Base-by-base conservation (phyloP, 2,329 filamentous ascomycete genomes). In the Truncatella angustata region DNA sequence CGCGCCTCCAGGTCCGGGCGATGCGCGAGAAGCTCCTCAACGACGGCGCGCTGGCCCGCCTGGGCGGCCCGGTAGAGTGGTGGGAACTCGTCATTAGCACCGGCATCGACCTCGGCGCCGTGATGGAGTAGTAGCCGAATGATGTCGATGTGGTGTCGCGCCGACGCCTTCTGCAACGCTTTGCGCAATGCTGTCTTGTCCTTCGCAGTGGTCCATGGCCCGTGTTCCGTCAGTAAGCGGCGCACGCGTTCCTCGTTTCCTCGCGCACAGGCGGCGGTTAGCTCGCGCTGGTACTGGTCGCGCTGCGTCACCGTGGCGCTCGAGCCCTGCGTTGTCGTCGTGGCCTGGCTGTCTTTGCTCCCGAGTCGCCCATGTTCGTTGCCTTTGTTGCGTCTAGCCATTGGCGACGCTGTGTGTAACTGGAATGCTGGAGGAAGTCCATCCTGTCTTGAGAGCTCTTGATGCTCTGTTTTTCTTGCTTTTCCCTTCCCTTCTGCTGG, bases 11-110 rank as follows among this genome's bases (percentile, higher is more conserved):
- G 62, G 42, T 72, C 61, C 36, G 71, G 70, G 5, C 56, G 48
- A 47, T 59, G 60, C 14, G 54, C 56, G 26, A 74, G 60, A 46
- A 74, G 60, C 54, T 69, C 65, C 5, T 55, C 26, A 5, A 71
- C 64, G 5, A 73, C 58, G 14, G 54, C 60, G n/a, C 59, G 55
- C 47, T 73, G 66, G 34, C 70, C 70, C 1, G 60, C 63, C 56
- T 72, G 69, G 44, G 69, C 70, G 7, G 72, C 71, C 52, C 68
- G 69, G 50, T 67, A 64, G 11, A 75, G 58, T 16, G 71, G 66
- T 0, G 70, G 64, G 20, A 66, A 49, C 50, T 73, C 71, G 39
- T 55, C 64, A 5, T 71, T 66, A 34, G 63, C 63, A 20, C 59
- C 62, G 3, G 69, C 56, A 44, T 73, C 66, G 21, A 68, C 57